These are phyloP conservation scores for Rhododendron simsii DNA, from an alignment of 148 eudicot species.

Conservation along the genomic window DNA sequence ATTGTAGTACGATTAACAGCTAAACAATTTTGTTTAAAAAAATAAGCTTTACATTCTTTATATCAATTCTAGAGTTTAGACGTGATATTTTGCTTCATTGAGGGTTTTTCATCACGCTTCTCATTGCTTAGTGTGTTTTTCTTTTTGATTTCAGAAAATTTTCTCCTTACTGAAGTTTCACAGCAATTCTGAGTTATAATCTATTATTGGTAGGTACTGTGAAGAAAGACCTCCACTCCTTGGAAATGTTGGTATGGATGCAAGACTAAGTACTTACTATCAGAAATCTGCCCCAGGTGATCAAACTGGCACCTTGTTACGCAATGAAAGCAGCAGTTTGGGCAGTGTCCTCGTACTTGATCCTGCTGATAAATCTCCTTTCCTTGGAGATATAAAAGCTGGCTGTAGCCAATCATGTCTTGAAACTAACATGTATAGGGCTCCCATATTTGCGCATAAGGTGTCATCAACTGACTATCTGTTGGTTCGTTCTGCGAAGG, in stretches of 20 bases:
- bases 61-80: not conserved
- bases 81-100: not conserved
- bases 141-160: not conserved
- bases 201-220: slow-evolving; percentile 63
- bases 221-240: slow-evolving; percentile 95
- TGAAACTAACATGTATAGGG: slow-evolving; percentile 96
- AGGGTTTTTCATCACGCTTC: not conserved
- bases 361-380: slow-evolving; percentile 97
- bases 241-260: slow-evolving; percentile 97
- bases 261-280: slow-evolving; percentile 90
- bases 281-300: slow-evolving; percentile 79
- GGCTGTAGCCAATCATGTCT: slow-evolving; percentile 82
- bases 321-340: slow-evolving; percentile 52
- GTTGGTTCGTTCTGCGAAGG: slow-evolving; percentile 90
- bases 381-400: slow-evolving; percentile 88
- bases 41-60: not conserved
- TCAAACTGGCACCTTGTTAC: slow-evolving; percentile 63
- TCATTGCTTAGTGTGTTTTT: not conserved
- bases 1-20: not conserved
- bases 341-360: slow-evolving; percentile 84
- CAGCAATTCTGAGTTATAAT: not conserved
- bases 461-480: slow-evolving; percentile 89
- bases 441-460: slow-evolving; percentile 81
- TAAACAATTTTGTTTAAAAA: not conserved
- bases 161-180: not conserved